A percentile compares a stretch with the other conserved stretches of the same genome.
phyloP scores from a whole-genome alignment of 176 grass and related monocot species.

The Phoenix dactylifera region DNA sequence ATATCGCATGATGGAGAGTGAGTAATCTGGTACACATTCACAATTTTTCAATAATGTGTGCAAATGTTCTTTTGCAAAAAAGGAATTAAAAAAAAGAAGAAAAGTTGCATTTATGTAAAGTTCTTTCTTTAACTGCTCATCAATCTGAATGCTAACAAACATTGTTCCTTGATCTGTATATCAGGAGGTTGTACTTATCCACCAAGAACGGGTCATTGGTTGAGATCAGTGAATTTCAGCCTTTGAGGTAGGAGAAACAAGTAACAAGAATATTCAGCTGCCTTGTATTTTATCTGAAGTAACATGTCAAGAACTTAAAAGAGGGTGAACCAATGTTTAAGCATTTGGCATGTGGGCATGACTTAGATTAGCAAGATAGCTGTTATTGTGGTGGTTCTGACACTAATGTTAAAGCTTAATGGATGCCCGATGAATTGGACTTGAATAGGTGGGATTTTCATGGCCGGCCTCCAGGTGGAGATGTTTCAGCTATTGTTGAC shows the following conservation, averaged over 20 bases:
- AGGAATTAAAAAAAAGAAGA: too few species aligned
- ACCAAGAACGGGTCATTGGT: constrained; percentile 53
- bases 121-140: too few species aligned
- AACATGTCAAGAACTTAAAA: too few species aligned
- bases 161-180: constrained; percentile 20
- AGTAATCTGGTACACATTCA: constrained; percentile 16
- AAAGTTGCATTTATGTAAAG: too few species aligned
- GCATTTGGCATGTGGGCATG: too few species aligned
- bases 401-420: too few species aligned
- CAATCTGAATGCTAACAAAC: constrained; percentile 14
- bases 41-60: neutral
- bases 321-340: too few species aligned
- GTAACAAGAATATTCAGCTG: too few species aligned
- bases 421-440: neutral
- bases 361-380: too few species aligned
- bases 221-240: constrained; percentile 82
- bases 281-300: too few species aligned
- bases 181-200: constrained; percentile 76
- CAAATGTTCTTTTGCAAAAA: too few species aligned
- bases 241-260: constrained; percentile 47
- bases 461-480: constrained; percentile 76
- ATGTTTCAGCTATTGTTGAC: constrained; percentile 67
- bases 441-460: constrained; percentile 69
- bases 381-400: too few species aligned
- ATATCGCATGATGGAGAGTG: constrained; percentile 68